A percentile compares a stretch with the other conserved stretches of the same genome.
Evolutionary conservation across 371 early-diverging fungal species (phyloP).

Genomic region (Funneliformis caledonium): DNA sequence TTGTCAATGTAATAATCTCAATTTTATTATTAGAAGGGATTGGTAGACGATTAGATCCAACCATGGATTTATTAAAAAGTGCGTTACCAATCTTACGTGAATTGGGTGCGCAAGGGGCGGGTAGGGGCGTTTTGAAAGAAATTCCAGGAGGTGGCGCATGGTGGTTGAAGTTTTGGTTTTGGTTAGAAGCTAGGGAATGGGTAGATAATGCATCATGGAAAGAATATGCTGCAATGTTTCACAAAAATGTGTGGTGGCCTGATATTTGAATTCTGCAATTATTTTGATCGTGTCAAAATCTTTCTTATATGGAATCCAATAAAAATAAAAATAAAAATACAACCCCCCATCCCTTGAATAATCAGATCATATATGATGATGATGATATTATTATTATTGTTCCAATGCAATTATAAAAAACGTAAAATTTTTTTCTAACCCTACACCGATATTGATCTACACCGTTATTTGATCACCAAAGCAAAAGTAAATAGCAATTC

Average conservation of each 20-base stretch:
- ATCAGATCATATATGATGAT: too few relatives aligned
- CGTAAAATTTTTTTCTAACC: too few relatives aligned
- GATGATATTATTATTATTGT: too few relatives aligned
- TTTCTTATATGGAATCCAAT: too few relatives aligned
- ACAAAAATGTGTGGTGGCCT: constrained; percentile 32
- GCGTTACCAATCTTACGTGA: constrained; percentile 79
- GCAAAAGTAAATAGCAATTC: too few relatives aligned
- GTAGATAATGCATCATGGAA: constrained; percentile 45
- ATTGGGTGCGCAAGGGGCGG: constrained; percentile 62
- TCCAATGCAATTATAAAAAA: too few relatives aligned
- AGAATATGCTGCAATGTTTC: not conserved
- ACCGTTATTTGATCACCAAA: too few relatives aligned
- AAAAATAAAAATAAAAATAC: too few relatives aligned
- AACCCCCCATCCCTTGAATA: too few relatives aligned
- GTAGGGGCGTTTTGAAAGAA: constrained; percentile 57
- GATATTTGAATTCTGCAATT: constrained; percentile 16
- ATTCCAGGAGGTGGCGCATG: constrained; percentile 55
- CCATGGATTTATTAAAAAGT: constrained; percentile 87
- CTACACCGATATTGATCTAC: too few relatives aligned
- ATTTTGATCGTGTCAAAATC: too few relatives aligned
- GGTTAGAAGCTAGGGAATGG: constrained; percentile 76
- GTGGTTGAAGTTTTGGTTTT: constrained; percentile 79
- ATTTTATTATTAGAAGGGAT: constrained; percentile 94
- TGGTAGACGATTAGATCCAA: constrained; percentile 87
- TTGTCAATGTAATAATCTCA: constrained; percentile 89